Base-by-base conservation (phyloP, 768 basidiomycete species). In the Suillus cothurnatus region DNA sequence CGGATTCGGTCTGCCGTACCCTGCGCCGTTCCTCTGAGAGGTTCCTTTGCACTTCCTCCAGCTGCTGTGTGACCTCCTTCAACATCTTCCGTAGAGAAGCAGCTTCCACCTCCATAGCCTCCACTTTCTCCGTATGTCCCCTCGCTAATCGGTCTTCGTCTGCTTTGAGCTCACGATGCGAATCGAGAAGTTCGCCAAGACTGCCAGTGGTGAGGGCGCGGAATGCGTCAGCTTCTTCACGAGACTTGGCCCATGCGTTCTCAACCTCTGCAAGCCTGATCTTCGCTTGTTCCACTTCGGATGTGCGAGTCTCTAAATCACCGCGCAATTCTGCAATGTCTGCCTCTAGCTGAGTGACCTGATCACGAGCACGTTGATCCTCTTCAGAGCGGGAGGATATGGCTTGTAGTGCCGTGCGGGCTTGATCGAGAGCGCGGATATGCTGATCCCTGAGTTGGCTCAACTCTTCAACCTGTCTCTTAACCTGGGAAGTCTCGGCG, bases 161-260 rank as follows among this genome's bases (percentile, higher is more conserved):
- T 15, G 90, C 86, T 75, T 86, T 88, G 61, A 95, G 82, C 71
- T 94, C 92, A 41, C 90, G 87, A 80, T 97, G 95, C 3, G 91
- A 89, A 73, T 96, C 93, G 55, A 97, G 81, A 23, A 97, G 82
- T 73, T 96, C 88, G 28, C 94, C 95, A 3, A 97, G 84, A 71
- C 90, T 86, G 56, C 90, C 88, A 2, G 94, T 97, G 3, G 95
- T 95, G 61, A 95, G 80, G 26, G 92, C 90, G 62, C 95, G 84
- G 76, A 95, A 88, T 2, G 91, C 88, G 75, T 97, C 96, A 3
- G 95, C 94, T 80, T 98, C 95, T 78, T 96, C 92, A 17, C 95
- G 88, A 50, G 94, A 94, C 76, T 94, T 92, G 31, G 92, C 86
- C 90, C 95, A 97, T 11, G 91, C 88, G 72, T 92, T 94, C 79